Evolutionary conservation across 2,329 filamentous ascomycete genomes (phyloP), one percentile per base, ranked within the genome.

Genomic region (Coniella vitis): DNA sequence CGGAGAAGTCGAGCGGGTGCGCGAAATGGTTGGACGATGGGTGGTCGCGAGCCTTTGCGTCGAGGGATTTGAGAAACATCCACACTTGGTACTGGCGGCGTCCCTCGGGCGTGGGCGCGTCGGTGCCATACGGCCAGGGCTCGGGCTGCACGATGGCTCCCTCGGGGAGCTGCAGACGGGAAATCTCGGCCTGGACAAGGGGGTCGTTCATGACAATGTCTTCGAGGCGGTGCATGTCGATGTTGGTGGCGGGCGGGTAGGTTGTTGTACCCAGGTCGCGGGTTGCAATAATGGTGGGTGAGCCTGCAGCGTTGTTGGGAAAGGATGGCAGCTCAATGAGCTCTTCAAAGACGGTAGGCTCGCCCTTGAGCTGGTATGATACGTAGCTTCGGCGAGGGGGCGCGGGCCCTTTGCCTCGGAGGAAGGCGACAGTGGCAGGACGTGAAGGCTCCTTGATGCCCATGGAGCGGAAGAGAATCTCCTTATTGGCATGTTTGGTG

Each of bases 1-100:
- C 65, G 32, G 66, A 66, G 36, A 71, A 63, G 29, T 68, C 68
- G 17, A 76, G 59, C 2, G 74, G 74, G 49, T 69, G 87, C 1
- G 78, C 79, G 61, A 87, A 88, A 63, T 88, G 84, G 58, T 75
- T 81, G 65, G 46, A 48, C 10, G 38, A 42, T 9, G 46, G 39
- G 21, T 43, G 32, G 14, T 31, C 38, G 17, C 25, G 16, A n/a
- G 38, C 34, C 12, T 29, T 20, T 2, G 39, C 32, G 39, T 38
- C 32, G 10, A 48, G 46, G 7, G 46, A 42, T 19, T 38, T 46
- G 21, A 46, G 36, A 13, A 43, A 48, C 38, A 43, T 48, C 38
- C 39, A 38, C 20, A 42, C 46, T 37, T 38, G 46, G 38, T 42
- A 43, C 22, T 43, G 40, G 20, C 25, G 5, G 25, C 46, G 38